Base-by-base conservation (phyloP, 805 yeast species). In the Saccharomycopsis babjevae region DNA sequence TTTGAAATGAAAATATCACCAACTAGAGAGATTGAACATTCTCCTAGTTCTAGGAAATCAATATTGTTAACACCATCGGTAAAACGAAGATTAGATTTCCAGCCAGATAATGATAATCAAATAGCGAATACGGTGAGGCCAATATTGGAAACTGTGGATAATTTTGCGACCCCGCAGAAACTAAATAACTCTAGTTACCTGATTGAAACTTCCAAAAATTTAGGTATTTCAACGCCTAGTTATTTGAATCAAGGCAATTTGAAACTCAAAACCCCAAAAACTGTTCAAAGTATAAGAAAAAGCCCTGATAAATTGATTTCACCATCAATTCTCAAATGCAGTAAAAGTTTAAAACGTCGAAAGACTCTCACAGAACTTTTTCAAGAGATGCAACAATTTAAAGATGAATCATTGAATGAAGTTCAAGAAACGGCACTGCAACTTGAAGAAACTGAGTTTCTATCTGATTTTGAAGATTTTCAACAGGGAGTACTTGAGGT, bases 1-100 rank as follows among this genome's bases (percentile, higher is more conserved):
- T 63, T 63, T 61, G 65, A 62, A 38, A 38, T 40, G 16, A 58
- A 28, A 34, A 13, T 20, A 22, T 59, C 61, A 8, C 64, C 64
- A 13, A 58, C 57, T 7, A 60, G 57, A 38, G 62, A 63, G 40
- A 46, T 61, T 18, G 61, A 43, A 16, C 59, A 32, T 20, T 63
- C 65, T 8, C 65, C 65, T 2, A 28, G 30, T 16, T 10, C 32
- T 18, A 18, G 25, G 4, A 56, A 50, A 50, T 16, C 40, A 16
- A 55, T 56, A 16, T 18, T 39, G 7, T 18, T 59, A 15, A 58
- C 62, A 1, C 62, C 64, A 15, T 57, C 61, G 13, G 57, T 39
- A 20, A 59, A 57, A 22, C 18, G 62, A 11, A 57, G 34, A 30
- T 20, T 60, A 7, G 58, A 58, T 46, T 58, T 61, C 32, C 40